Evolutionary conservation across 225 moss, liverwort and hornwort species (phyloP), one percentile per base, ranked within the genome.

Genomic region (Asterella californica): DNA sequence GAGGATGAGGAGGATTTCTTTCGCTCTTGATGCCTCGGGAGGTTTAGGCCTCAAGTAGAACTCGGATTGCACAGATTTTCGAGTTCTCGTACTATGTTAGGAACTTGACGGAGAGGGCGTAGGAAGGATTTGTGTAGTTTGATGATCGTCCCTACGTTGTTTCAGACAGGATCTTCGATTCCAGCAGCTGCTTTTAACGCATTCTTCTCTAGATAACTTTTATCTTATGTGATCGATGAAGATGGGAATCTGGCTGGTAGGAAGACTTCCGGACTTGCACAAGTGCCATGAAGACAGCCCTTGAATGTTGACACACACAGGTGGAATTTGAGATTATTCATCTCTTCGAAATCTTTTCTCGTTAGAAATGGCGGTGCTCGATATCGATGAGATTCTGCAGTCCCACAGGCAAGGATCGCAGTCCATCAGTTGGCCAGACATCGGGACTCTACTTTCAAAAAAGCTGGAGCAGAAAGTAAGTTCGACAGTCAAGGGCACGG

Each of bases 301-400:
- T 74, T 2, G 74, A 33, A n/a, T n/a, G n/a, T n/a, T n/a, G n/a
- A n/a, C n/a, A n/a, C n/a, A n/a, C n/a, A n/a, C n/a, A n/a, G n/a
- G n/a, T n/a, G n/a, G n/a, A 49, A 1, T 9, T n/a, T 27, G 48
- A 74, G 18, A 52, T 69, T 69, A 33, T 52, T 30, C 27, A 15
- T 17, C 7, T 33, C 5, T 70, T 36, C 11, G 1, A 53, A 27
- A n/a, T n/a, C n/a, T 52, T 52, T 38, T 70, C 47, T 38, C 32
- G 1, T 29, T n/a, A 77, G 59, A 29, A 0, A 77, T 77, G 63
- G 65, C 63, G 6, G 46, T 77, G 10, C 49, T 76, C 33, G 27
- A 77, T 64, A 63, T 77, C 32, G 64, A 77, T 30, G 77, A 77
- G 46, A 77, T 77, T 29, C 15, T 77, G 29, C 42, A 17, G 9